Conservation (phyloP, 2,329 filamentous ascomycete species). For the Eurotiales sp. region DNA sequence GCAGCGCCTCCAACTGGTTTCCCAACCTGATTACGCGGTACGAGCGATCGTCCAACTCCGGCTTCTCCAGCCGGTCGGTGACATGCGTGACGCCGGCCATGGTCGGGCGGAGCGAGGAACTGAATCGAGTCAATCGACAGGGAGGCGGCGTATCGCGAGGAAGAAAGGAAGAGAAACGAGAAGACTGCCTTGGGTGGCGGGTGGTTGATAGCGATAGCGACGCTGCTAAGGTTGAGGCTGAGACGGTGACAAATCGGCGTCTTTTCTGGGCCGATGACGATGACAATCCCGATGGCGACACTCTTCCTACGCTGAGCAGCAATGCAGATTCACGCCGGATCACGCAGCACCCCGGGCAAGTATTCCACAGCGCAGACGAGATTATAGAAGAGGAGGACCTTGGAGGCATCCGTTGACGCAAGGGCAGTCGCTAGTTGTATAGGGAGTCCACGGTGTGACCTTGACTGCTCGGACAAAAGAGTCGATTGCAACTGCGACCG, state of each 20-base stretch:
- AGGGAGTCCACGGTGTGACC: too few species aligned
- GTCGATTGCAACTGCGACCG: too few species aligned
- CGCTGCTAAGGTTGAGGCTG: background rate
- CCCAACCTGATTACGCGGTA: conserved; percentile 82
- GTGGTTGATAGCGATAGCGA: background rate
- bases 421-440: conserved; percentile 14
- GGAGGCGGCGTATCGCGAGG: conserved; percentile 12
- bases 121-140: too few species aligned
- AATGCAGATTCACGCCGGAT: background rate
- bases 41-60: conserved; percentile 75
- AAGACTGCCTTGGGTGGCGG: too few species aligned
- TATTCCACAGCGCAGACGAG: conserved; percentile 6
- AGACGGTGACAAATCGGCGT: background rate
- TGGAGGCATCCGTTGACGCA: conserved; percentile 28
- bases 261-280: too few species aligned
- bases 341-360: background rate
- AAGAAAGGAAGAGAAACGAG: too few species aligned
- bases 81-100: conserved; percentile 40
- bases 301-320: background rate
- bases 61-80: conserved; percentile 74
- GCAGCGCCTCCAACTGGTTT: conserved; percentile 83
- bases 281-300: too few species aligned
- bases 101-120: conserved; percentile 15
- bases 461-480: too few species aligned
- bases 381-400: conserved; percentile 29